These are phyloP conservation scores for Blastocystis sp. DNA, from an alignment of 352 stramenopile species.

Conservation along the genomic window DNA sequence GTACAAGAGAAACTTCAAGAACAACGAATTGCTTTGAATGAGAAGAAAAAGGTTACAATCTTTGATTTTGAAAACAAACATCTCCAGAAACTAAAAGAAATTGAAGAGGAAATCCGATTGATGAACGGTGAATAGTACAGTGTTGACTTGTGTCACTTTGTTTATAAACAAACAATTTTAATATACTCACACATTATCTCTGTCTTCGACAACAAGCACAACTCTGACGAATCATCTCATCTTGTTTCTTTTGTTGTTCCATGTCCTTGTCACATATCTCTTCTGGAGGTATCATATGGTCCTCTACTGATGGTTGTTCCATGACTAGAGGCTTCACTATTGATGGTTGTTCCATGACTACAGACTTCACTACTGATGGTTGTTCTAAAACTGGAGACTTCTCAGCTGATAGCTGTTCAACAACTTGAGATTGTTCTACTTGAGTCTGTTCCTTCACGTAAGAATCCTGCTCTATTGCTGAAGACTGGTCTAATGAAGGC, in stretches of 20 bases:
- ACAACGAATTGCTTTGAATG: neutral
- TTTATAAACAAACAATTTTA: neutral
- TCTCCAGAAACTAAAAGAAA: constrained; percentile 24
- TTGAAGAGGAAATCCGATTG: constrained; percentile 42
- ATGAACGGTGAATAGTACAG: neutral
- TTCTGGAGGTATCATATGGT: neutral
- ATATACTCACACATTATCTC: neutral
- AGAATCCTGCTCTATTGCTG: too few relatives aligned
- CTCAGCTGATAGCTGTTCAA: too few relatives aligned
- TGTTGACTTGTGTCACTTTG: neutral
- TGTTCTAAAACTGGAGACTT: too few relatives aligned
- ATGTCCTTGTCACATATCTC: neutral
- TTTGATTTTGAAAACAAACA: constrained; percentile 61
- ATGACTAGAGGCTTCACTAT: too few relatives aligned
- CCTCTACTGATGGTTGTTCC: neutral
- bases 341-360: too few relatives aligned
- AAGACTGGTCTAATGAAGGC: too few relatives aligned
- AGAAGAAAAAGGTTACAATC: constrained; percentile 17
- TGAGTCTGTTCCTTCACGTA: too few relatives aligned
- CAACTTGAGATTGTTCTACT: too few relatives aligned
- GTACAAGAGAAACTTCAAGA: constrained; percentile 28
- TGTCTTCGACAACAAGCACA: neutral
- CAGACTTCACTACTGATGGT: too few relatives aligned
- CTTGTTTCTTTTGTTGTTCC: neutral
- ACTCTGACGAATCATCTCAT: neutral